Evolutionary conservation across 345 rosid species (phyloP).

Genomic region (Iberis pinnata): DNA sequence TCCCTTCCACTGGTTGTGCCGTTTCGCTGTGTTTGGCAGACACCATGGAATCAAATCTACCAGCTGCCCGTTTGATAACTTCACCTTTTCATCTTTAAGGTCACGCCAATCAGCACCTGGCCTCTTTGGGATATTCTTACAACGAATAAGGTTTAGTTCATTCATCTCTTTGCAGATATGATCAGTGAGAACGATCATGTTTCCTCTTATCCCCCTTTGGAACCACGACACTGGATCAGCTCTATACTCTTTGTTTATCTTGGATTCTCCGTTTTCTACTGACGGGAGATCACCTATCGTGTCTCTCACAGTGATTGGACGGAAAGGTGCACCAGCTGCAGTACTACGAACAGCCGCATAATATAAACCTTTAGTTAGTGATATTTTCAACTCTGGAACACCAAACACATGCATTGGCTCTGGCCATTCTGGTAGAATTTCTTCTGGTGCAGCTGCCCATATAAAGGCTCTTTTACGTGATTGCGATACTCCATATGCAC

Average conservation of each 20-base stretch:
- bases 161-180: constrained; percentile 82
- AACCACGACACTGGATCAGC: constrained; percentile 69
- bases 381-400: constrained; percentile 52
- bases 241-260: constrained; percentile 41
- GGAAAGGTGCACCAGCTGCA: constrained; percentile 73
- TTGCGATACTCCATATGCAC: constrained; percentile 82
- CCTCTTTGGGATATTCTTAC: constrained; percentile 62
- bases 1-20: constrained; percentile 88
- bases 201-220: constrained; percentile 63
- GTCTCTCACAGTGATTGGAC: constrained; percentile 83
- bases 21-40: constrained; percentile 66
- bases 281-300: constrained; percentile 84
- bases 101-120: constrained; percentile 96
- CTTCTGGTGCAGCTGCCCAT: constrained; percentile 92
- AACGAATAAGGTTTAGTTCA: constrained; percentile 64
- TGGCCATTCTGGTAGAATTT: constrained; percentile 90
- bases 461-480: constrained; percentile 84
- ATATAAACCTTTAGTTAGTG: constrained; percentile 37
- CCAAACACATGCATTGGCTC: constrained; percentile 94
- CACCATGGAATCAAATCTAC: constrained; percentile 73
- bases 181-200: constrained; percentile 44
- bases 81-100: constrained; percentile 67
- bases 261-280: constrained; percentile 63
- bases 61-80: constrained; percentile 51
- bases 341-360: constrained; percentile 81